A percentile compares a stretch with the other conserved stretches of the same genome.
Evolutionary conservation across 169 alveolate species (phyloP).

Genomic region (Cytauxzoon felis): DNA sequence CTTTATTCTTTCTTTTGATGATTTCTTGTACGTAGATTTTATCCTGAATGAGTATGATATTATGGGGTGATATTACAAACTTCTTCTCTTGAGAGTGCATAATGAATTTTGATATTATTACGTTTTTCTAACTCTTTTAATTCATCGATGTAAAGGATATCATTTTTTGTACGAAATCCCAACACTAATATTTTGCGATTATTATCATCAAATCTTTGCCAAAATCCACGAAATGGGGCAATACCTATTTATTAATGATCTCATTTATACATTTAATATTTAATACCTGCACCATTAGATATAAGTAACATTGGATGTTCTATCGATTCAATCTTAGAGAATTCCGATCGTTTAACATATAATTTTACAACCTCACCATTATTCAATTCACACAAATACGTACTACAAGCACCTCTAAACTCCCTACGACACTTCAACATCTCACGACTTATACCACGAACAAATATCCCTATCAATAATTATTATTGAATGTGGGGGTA

Average conservation of each 20-base stretch:
- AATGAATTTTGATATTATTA: constrained; percentile 14
- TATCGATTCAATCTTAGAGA: constrained; percentile 1
- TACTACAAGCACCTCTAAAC: constrained; percentile 56
- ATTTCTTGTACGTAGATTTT: constrained; percentile 34
- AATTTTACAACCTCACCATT: constrained; percentile 46
- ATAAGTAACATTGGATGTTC: constrained; percentile 58
- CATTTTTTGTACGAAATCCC: constrained; percentile 32
- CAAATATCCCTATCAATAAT: neutral
- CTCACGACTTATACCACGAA: neutral
- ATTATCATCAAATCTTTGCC: neutral
- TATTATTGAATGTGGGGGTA: no score
- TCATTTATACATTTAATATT: no score
- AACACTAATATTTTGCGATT: constrained; percentile 1
- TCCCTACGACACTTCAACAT: constrained; percentile 10
- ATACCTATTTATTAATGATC: neutral
- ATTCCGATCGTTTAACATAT: constrained; percentile 49
- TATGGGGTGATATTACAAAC: neutral
- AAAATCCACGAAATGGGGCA: constrained; percentile 43
- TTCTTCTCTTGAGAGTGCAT: constrained; percentile 53
- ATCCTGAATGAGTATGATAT: constrained; percentile 18
- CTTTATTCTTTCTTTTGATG: constrained; percentile 5
- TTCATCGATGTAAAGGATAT: constrained; percentile 49
- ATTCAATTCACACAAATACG: constrained; percentile 18
- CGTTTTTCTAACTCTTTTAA: constrained; percentile 5
- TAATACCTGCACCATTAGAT: constrained; percentile 69